Evolutionary conservation across 2,329 filamentous ascomycete species (phyloP), one percentile per base, ranked within the genome.

Genomic region (Balansia obtecta): DNA sequence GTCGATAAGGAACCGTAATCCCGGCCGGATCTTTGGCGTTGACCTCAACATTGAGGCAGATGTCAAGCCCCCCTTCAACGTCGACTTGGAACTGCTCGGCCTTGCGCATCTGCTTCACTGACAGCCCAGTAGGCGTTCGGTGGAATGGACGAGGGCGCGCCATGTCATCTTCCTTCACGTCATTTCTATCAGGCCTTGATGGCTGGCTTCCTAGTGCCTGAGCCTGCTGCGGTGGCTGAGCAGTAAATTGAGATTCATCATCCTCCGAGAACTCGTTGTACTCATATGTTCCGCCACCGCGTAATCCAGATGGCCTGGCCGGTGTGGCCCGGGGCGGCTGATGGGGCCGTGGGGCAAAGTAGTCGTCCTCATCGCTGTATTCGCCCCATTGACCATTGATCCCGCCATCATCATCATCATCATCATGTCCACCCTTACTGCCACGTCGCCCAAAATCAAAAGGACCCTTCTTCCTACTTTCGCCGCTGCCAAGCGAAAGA

Each of bases 21-120:
- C 93, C 94, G 0, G 86, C 77, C 0, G 93, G 91, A 59, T 98
- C 89, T 55, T 80, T 82, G 43, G 86, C 79, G 59, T 85, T 89
- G 54, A 96, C 81, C 68, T 98, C 93, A 54, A 95, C 82, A 59
- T 96, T 95, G 42, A 98, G 68, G 47, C 82, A 86, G 37, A 98
- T 83, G 56, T 96, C 89, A 10, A 98, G 71, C 0, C 88, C 89
- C 32, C 85, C 85, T 62, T 93, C 80, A 0, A 96, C 73, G 61
- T 95, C 82, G 52, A 97, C 78, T 10, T 78, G 74, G 42, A 73
- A 72, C 16, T 71, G 71, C 40, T 75, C 71, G 2, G 72, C 65
- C 54, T 76, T 75, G 58, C 73, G 75, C 56, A 76, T 69, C 56
- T 83, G 75, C 61, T 83, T 86, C 2, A 71, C 67, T 22, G 79